These are phyloP conservation scores for Sordariomycetes sp. DNA, from an alignment of 2,329 filamentous ascomycete species.

Conservation along the genomic window DNA sequence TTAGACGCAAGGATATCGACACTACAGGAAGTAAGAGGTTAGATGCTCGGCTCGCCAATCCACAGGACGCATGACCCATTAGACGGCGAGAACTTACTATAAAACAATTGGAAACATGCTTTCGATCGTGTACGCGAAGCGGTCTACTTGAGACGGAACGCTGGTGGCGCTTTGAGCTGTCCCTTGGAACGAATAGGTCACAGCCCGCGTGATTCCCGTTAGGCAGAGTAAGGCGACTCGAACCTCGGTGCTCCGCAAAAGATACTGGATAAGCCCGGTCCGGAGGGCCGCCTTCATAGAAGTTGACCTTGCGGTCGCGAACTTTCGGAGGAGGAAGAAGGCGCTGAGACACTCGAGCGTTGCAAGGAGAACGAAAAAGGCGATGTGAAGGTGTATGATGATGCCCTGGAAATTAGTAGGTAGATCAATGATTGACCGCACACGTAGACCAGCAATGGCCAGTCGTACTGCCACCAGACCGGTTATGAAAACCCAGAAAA, in stretches of 20 bases:
- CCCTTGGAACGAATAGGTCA: conserved; percentile 28
- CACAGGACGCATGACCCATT: not conserved
- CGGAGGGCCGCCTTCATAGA: conserved; percentile 18
- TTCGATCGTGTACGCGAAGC: not conserved
- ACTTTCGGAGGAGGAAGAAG: conserved; percentile 25
- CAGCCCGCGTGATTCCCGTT: conserved; percentile 24
- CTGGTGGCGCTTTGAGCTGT: conserved; percentile 23
- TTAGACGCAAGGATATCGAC: not conserved
- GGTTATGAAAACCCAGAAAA: conserved; percentile 47
- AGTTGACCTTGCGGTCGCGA: conserved; percentile 18
- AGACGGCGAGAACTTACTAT: not conserved
- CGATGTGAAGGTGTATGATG: conserved; percentile 27
- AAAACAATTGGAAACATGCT: not conserved
- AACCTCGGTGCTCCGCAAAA: conserved; percentile 28
- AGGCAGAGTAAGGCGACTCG: conserved; percentile 24
- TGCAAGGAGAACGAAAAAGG: conserved; percentile 28
- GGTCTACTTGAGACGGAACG: conserved; percentile 1
- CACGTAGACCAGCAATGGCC: conserved; percentile 20
- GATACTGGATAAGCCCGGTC: conserved; percentile 22
- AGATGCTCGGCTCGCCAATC: too few relatives aligned
- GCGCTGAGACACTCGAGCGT: conserved; percentile 27
- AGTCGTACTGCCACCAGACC: conserved; percentile 38
- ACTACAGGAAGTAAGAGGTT: not conserved
- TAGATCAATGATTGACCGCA: conserved; percentile 16
- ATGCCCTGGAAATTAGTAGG: conserved; percentile 14